Base-by-base conservation (phyloP, 495 filamentous ascomycete species). In the Xylaria intraflava region DNA sequence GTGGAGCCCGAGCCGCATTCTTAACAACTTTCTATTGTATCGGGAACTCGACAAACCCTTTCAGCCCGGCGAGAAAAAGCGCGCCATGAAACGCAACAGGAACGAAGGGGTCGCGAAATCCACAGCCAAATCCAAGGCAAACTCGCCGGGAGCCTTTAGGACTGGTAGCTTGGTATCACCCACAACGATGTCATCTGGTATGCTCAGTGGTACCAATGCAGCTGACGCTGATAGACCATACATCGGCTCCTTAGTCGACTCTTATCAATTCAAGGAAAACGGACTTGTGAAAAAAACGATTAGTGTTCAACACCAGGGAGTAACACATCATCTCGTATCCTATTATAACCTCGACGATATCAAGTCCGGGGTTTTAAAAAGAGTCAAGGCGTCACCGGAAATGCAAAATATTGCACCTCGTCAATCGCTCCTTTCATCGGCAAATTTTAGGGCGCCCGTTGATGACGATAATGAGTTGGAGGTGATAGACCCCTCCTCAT, bases 221-320 rank as follows among this genome's bases (percentile, higher is more conserved):
- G 56, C 50, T 31, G 61, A 66, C 1, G n/a, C 55, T 1, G 85
- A 90, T 49, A 79, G 90, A 17, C 75, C 79, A 3, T 72, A 90
- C 51, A 80, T 93, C 31, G 90, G 90, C 26, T 95, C 89, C 7
- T 75, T 95, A 23, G 77, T 88, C 2, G 89, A 95, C 67, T 89
- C 86, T 0, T 95, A 95, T 65, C 83, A 82, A 20, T 96, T 95
- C 78, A 92, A 90, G 69, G 78, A 83, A 38, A 80, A 83, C 2
- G 90, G 90, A 0, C 67, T 96, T 51, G 81, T 95, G 24, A 96
- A 96, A 73, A 96, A 95, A 76, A 95, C 90, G 0, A 88, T 95
- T 64, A 89, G 83, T 51, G 79, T 96, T 23, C 83, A 77, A 2
- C 78, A 87, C 41, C 69, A 81, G 16, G 82, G 82, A 7, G 71